Evolutionary conservation across 1,284 basidiomycete species (phyloP), one percentile per base, ranked within the genome.

Genomic region (Boletus semigastroideus): DNA sequence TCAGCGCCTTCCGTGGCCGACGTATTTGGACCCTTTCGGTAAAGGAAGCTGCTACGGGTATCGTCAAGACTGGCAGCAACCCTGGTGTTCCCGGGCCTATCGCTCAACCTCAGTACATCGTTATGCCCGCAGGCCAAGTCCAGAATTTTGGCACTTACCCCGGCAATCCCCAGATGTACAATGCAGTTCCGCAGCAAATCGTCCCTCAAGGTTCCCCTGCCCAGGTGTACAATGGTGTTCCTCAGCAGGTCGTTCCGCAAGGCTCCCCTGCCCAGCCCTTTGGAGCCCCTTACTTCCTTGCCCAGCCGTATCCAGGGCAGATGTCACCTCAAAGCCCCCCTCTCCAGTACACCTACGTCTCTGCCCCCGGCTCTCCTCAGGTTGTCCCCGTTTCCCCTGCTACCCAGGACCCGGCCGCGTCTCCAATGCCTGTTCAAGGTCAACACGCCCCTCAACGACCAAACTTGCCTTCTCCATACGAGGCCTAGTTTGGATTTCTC

Each of bases 1-100:
- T 66, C 50, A 52, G 42, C 8, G 55, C 56, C n/a, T 42, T 64
- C 16, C 56, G 51, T 33, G 65, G 68, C 20, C 56, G 28, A 39
- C 14, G 53, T 22, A 20, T 68, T 7, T 68, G 67, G 65, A 57
- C 44, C 1, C 4, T 45, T 44, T 69, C 65, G 16, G 56, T 68
- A 16, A 48, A 51, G 11, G 61, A 66, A 44, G 59, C 55, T 2
- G 25, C 49, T 20, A 14, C 16, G 1, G 22, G 37, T 9, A n/a
- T 22, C 7, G 34, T 49, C 11, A 31, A 38, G 42, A 7, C 55
- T 17, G 36, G 41, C 11, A 44, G 22, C 37, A 20, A 34, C 27
- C 42, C 54, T 14, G 42, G 49, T 46, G 30, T 22, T 14, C 59
- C n/a, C n/a, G n/a, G n/a, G n/a, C n/a, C 25, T 6, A 25, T 51